Evolutionary conservation across 441 rosid species (phyloP), one percentile per base, ranked within the genome.

Genomic region (Erodium moschatum): DNA sequence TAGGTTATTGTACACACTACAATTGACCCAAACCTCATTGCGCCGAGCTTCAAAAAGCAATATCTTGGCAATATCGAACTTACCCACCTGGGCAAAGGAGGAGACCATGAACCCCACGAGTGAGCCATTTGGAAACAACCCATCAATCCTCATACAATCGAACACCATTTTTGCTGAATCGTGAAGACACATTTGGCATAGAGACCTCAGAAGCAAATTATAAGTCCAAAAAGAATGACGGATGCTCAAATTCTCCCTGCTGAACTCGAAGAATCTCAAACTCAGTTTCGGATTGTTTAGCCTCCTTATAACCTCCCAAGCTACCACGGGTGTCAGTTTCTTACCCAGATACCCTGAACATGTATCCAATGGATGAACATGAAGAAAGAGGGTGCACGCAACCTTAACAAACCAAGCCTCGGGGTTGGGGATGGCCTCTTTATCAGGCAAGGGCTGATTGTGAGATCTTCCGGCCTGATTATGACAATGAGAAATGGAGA

Each of bases 371-470:
- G 75, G 77, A 29, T 66, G 79, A 13, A 81, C 74, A 63, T 70
- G 73, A 15, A 83, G 69, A 66, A 90, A 85, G 19, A 88, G 73
- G 63, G 91, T 80, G 24, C 87, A 82, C 18, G 81, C 84, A 72
- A 88, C 81, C 82, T 92, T 90, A 72, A 83, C 89, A 56, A 88
- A 81, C 98, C 97, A 92, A 63, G 88, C 81, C 63, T 89, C 89
- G n/a, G 72, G 75, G 67, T 46, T 68, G 12, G 70, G 70, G 29
- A 70, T 73, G 48, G 58, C 83, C 76, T 79, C 90, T 42, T 72
- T 75, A 42, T 78, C 79, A 68, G 68, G 60, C 65, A 78, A 61
- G 21, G 80, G 82, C 38, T 70, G 73, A 29, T 77, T 70, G 71
- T 78, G 84, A 78, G 79, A 72, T 46, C 52, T 46, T 72, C 84